Evolutionary conservation across 1,139 yeast genomes (phyloP).

Genomic region (Pichia sp.): DNA sequence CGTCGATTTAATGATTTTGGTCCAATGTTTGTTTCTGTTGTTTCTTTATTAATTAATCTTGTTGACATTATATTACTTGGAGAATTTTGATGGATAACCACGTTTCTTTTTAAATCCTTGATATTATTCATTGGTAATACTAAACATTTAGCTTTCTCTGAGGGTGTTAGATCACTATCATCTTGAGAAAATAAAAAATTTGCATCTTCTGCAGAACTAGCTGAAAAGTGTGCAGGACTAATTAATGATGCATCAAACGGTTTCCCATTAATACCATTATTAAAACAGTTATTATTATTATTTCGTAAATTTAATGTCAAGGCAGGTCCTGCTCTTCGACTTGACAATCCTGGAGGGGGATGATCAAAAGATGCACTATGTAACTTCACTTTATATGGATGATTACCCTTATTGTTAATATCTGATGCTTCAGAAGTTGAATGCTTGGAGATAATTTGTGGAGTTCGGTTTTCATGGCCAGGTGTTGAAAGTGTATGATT

Average conservation of each 20-base stretch:
- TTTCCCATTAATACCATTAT: background rate
- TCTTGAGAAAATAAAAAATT: slow-evolving; percentile 7
- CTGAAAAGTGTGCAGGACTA: slow-evolving; percentile 13
- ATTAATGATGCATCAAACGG: slow-evolving; percentile 4
- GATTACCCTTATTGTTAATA: background rate
- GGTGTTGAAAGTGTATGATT: slow-evolving; percentile 3
- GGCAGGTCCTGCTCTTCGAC: slow-evolving; percentile 7
- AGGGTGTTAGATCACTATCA: background rate
- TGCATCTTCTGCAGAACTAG: slow-evolving; percentile 13
- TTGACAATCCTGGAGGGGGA: background rate
- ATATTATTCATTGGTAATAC: slow-evolving; percentile 1
- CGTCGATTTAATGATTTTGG: slow-evolving; percentile 60
- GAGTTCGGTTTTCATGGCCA: background rate
- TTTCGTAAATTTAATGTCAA: slow-evolving; percentile 10
- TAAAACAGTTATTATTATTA: background rate
- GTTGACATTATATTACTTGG: slow-evolving; percentile 15
- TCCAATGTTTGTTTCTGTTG: slow-evolving; percentile 29
- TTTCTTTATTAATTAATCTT: slow-evolving; percentile 5
- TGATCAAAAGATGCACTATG: too few relatives aligned
- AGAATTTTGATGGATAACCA: slow-evolving; percentile 15
- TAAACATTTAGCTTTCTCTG: background rate
- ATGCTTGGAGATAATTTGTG: too few relatives aligned
- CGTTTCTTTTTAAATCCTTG: slow-evolving; percentile 1
- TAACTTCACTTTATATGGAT: too few relatives aligned
- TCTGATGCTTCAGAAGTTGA: too few relatives aligned